These are phyloP conservation scores for Isabelozyma rhagii DNA, from an alignment of 805 yeast species.

Conservation along the genomic window DNA sequence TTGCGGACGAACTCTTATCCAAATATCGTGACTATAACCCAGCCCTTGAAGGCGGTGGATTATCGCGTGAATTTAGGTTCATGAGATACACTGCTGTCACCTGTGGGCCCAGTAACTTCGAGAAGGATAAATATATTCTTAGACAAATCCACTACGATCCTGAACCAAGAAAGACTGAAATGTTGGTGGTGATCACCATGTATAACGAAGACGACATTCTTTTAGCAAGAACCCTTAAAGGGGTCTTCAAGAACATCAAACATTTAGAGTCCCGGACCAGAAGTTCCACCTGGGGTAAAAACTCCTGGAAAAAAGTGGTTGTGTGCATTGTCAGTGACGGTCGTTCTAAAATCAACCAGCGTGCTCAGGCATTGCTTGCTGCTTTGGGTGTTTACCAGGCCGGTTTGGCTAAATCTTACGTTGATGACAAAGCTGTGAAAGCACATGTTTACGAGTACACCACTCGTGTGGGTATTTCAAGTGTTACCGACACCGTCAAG, in stretches of 20 bases:
- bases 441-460: slow-evolving; percentile 69
- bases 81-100: slow-evolving; percentile 65
- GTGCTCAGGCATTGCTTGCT: slow-evolving; percentile 61
- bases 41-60: slow-evolving; percentile 34
- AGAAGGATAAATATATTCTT: slow-evolving; percentile 51
- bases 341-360: slow-evolving; percentile 60
- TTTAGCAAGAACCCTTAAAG: slow-evolving; percentile 60
- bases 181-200: slow-evolving; percentile 62
- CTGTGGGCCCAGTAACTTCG: slow-evolving; percentile 66
- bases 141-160: slow-evolving; percentile 52
- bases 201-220: slow-evolving; percentile 65
- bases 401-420: slow-evolving; percentile 58
- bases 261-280: slow-evolving; percentile 48
- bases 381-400: slow-evolving; percentile 66
- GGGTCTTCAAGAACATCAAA: slow-evolving; percentile 61
- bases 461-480: slow-evolving; percentile 50
- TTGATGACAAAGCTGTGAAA: slow-evolving; percentile 57
- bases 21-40: slow-evolving; percentile 39
- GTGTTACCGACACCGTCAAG: slow-evolving; percentile 48
- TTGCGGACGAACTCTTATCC: slow-evolving; percentile 39
- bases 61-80: slow-evolving; percentile 54
- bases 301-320: slow-evolving; percentile 58
- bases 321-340: slow-evolving; percentile 66
- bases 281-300: slow-evolving; percentile 48
- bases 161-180: slow-evolving; percentile 52